phyloP scores from a whole-genome alignment of 2,329 filamentous ascomycete species.

The Aureobasidium melanogenum region DNA sequence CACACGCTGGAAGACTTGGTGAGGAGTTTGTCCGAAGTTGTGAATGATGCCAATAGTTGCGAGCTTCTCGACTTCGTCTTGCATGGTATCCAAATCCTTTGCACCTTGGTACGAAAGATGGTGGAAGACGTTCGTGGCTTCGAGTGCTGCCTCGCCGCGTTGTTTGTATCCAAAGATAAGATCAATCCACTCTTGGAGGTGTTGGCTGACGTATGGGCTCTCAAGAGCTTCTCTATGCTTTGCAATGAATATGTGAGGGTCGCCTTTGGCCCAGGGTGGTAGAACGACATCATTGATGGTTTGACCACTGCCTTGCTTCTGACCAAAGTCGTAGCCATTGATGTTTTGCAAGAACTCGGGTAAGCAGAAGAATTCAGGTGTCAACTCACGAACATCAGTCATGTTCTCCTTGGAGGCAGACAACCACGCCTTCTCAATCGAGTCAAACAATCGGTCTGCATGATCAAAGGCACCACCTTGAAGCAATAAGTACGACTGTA shows the following conservation, averaged over 20 bases:
- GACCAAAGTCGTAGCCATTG: conserved; percentile 89
- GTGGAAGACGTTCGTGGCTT: conserved; percentile 91
- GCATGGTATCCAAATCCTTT: conserved; percentile 83
- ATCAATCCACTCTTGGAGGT: conserved; percentile 92
- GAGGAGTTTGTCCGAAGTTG: conserved; percentile 95
- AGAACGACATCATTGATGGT: conserved; percentile 77
- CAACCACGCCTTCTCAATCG: conserved; percentile 80
- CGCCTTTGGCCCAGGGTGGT: conserved; percentile 95
- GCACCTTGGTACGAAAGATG: conserved; percentile 91
- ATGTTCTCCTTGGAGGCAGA: conserved; percentile 86
- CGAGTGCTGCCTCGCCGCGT: conserved; percentile 81
- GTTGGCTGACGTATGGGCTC: conserved; percentile 81
- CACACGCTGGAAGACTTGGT: conserved; percentile 79
- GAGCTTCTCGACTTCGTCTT: conserved; percentile 75
- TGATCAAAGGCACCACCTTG: conserved; percentile 97
- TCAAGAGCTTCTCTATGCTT: conserved; percentile 95
- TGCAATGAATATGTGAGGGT: conserved; percentile 88
- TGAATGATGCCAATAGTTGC: conserved; percentile 95
- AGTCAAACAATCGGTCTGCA: conserved; percentile 90
- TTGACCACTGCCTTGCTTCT: conserved; percentile 69
- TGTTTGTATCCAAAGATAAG: conserved; percentile 92
- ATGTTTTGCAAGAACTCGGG: conserved; percentile 92
- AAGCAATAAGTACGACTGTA: conserved; percentile 86
- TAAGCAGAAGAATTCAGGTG: conserved; percentile 94
- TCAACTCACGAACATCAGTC: conserved; percentile 88